Percentiles rank a stretch among this genome's conserved stretches.
Conservation (phyloP, 176 grass and related monocot genomes). For the Guadua angustifolia region DNA sequence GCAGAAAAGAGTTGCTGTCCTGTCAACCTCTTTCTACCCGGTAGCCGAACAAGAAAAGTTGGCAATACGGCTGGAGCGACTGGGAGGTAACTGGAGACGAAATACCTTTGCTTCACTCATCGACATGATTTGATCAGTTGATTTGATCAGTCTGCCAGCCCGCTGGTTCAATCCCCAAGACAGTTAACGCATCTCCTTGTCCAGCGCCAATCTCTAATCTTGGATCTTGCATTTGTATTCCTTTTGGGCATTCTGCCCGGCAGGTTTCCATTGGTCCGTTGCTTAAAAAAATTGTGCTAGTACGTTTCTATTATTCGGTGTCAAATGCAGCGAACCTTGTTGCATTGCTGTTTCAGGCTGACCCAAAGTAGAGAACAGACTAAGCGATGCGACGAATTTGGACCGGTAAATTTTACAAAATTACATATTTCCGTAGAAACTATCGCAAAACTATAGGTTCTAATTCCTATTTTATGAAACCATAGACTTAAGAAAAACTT, state of each 20-base stretch:
- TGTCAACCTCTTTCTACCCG: no score
- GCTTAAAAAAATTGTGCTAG: background rate
- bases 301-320: background rate
- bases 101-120: background rate
- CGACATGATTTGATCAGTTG: conserved; percentile 8
- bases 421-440: no score
- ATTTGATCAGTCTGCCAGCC: background rate
- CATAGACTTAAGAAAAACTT: no score
- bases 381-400: background rate
- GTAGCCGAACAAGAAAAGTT: background rate
- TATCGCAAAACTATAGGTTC: no score
- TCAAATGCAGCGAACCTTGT: conserved; percentile 9
- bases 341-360: conserved; percentile 32
- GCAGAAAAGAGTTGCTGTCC: background rate
- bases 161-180: conserved; percentile 37
- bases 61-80: background rate
- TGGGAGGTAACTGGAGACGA: background rate
- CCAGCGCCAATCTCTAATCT: conserved; percentile 27
- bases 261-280: background rate
- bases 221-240: conserved; percentile 37
- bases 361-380: background rate
- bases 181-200: background rate
- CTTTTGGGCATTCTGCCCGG: background rate
- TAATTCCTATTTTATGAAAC: no score
- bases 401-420: background rate